Conservation (phyloP, 495 filamentous ascomycete species). For the Chlorociboria aeruginascens region DNA sequence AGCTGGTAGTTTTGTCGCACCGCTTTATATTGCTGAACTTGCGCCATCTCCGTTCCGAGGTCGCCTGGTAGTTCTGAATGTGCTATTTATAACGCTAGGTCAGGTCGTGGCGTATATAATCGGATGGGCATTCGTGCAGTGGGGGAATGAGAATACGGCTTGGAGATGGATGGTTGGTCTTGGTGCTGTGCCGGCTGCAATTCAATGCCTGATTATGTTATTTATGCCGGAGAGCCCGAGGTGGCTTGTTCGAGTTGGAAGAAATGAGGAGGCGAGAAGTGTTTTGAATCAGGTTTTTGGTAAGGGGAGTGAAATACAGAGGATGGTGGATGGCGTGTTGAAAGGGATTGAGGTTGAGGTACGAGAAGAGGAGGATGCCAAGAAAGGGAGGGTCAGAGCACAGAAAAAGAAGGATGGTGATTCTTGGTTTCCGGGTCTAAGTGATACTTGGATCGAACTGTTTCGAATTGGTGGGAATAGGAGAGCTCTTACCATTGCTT, state of each 20-base stretch:
- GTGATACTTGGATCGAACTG: constrained; percentile 42
- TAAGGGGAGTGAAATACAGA: constrained; percentile 28
- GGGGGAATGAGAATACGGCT: constrained; percentile 35
- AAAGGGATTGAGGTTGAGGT: constrained; percentile 59
- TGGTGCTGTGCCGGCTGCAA: constrained; percentile 61
- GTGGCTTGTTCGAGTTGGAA: constrained; percentile 65
- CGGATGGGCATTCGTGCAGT: constrained; percentile 52
- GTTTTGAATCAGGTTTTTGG: constrained; percentile 58
- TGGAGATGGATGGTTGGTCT: constrained; percentile 91
- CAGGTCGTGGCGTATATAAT: constrained; percentile 78
- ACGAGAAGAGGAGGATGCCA: constrained; percentile 46
- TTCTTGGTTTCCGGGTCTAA: constrained; percentile 18
- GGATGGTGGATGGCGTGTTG: constrained; percentile 42
- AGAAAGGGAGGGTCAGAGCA: constrained; percentile 22
- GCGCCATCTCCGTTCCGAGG: constrained; percentile 66
- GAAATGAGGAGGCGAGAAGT: constrained; percentile 41
- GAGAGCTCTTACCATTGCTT: constrained; percentile 71
- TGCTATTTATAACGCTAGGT: constrained; percentile 72
- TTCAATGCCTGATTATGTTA: constrained; percentile 54
- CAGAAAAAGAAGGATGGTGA: constrained; percentile 11
- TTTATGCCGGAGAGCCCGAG: constrained; percentile 76
- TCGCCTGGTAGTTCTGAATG: constrained; percentile 61
- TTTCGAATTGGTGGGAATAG: constrained; percentile 52
- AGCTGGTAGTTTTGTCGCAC: constrained; percentile 69
- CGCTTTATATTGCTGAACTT: constrained; percentile 78